A percentile compares a stretch with the other conserved stretches of the same genome.
phyloP scores from a whole-genome alignment of 2,329 filamentous ascomycete species.

The Tolypocladium pustulatum region DNA sequence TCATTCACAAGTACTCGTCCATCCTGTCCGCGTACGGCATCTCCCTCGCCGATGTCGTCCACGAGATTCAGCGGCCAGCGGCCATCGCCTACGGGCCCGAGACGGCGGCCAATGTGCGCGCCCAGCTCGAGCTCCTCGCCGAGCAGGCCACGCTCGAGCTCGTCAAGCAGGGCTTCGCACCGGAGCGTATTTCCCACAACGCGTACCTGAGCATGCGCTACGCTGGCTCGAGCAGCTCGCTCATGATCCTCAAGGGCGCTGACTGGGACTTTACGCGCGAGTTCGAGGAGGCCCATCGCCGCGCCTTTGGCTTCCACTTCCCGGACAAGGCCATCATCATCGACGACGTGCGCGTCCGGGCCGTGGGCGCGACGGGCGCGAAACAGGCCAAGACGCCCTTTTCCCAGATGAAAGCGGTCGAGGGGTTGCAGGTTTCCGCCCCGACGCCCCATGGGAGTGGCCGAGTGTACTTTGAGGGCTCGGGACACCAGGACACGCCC shows the following conservation, averaged over 20 bases:
- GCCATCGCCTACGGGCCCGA: slow-evolving; percentile 15
- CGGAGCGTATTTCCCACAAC: slow-evolving; percentile 28
- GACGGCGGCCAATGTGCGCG: slow-evolving; percentile 7
- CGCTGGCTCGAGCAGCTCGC: slow-evolving; percentile 28
- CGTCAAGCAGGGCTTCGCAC: slow-evolving; percentile 16
- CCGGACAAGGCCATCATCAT: slow-evolving; percentile 30
- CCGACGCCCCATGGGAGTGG: slow-evolving; percentile 7
- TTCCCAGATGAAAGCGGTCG: slow-evolving; percentile 8
- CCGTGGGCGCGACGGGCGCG: slow-evolving; percentile 15
- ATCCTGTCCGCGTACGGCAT: slow-evolving; percentile 37
- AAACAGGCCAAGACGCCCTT: slow-evolving; percentile 11
- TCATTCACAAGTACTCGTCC: slow-evolving; percentile 33
- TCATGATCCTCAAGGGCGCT: slow-evolving; percentile 21
- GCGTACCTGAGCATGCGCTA: slow-evolving; percentile 32
- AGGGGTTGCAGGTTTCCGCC: background rate
- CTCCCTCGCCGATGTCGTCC: slow-evolving; percentile 32
- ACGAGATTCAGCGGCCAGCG: slow-evolving; percentile 27
- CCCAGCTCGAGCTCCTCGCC: slow-evolving; percentile 12
- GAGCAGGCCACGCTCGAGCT: slow-evolving; percentile 12
- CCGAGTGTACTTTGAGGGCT: slow-evolving; percentile 10
- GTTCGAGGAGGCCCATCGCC: slow-evolving; percentile 50
- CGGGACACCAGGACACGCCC: slow-evolving; percentile 12
- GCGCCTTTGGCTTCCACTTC: slow-evolving; percentile 62
- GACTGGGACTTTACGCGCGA: slow-evolving; percentile 13
- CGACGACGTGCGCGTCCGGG: slow-evolving; percentile 31